Base-by-base conservation (phyloP, 306 rosid species). In the Cucurbita maxima region DNA sequence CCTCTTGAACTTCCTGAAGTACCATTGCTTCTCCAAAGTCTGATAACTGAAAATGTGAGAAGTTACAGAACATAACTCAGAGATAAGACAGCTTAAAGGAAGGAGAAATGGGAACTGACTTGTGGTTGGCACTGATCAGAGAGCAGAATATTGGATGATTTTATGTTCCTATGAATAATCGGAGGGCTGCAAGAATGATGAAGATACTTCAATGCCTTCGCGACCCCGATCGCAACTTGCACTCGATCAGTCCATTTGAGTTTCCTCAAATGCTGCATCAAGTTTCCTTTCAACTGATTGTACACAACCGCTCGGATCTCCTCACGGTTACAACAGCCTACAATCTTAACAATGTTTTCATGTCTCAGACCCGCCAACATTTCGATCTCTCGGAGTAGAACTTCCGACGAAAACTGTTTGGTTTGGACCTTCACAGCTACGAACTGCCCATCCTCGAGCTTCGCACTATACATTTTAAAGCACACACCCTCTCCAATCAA, bases 101-200 rank as follows among this genome's bases (percentile, higher is more conserved):
- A 50, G 4, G 64, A 5, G 40, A 3, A 15, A 38, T 52, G 18
- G 34, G 40, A 52, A 79, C 88, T 82, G 74, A 79, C 86, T 48
- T 77, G 81, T 15, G 88, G 84, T 63, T 82, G 73, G 8, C 61
- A 80, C 56, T 77, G 62, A 16, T 82, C 77, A 40, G 81, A 75
- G 62, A 84, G 84, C 77, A 82, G 84, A 78, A 84, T 84, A 79
- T 84, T 84, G 40, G 80, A 78, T 19, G 88, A 84, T 54, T 84
- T 84, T 37, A 82, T 78, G 64, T 80, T 83, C 77, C 86, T 75
- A 58, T 84, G 88, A 72, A 82, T 57, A 75, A 84, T 55, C 22
- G 82, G 79, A 77, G 86, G 84, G 45, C 54, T 53, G 58, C 83
- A 81, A 80, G 81, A 79, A 77, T 82, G 81, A 68, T 84, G 88